Conservation (phyloP, 805 yeast genomes). For the Saccharomycopsis sp. region DNA sequence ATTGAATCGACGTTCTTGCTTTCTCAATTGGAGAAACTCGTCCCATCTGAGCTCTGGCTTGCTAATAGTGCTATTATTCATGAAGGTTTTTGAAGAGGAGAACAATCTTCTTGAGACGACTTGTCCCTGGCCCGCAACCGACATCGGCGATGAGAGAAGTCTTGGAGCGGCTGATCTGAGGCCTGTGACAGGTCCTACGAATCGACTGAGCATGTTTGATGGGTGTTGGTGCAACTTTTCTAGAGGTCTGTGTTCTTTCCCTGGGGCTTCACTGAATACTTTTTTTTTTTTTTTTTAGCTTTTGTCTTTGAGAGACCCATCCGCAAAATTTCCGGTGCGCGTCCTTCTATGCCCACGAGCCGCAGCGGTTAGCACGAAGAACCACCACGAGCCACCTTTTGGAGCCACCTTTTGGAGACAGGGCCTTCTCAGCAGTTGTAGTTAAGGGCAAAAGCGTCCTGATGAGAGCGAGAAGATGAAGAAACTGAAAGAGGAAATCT, state of each 20-base stretch:
- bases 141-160: neutral
- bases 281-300: neutral
- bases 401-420: too few relatives aligned
- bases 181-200: neutral
- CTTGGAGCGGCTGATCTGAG: conserved; percentile 1
- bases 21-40: conserved; percentile 67
- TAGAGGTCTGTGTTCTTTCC: neutral
- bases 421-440: too few relatives aligned
- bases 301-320: neutral
- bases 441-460: too few relatives aligned
- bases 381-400: too few relatives aligned
- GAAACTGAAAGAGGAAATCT: too few relatives aligned
- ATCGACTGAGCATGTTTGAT: conserved; percentile 3
- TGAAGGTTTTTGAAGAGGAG: too few relatives aligned
- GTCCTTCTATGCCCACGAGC: too few relatives aligned
- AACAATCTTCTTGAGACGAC: too few relatives aligned
- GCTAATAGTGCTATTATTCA: too few relatives aligned
- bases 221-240: neutral
- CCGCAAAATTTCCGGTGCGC: too few relatives aligned
- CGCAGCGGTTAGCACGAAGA: too few relatives aligned
- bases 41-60: conserved; percentile 64
- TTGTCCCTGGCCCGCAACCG: neutral
- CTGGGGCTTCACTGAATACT: neutral
- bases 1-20: conserved; percentile 64
- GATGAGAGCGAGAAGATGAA: too few relatives aligned